Evolutionary conservation across 495 filamentous ascomycete species (phyloP).

Genomic region (Hypomontagnella submonticulosa): DNA sequence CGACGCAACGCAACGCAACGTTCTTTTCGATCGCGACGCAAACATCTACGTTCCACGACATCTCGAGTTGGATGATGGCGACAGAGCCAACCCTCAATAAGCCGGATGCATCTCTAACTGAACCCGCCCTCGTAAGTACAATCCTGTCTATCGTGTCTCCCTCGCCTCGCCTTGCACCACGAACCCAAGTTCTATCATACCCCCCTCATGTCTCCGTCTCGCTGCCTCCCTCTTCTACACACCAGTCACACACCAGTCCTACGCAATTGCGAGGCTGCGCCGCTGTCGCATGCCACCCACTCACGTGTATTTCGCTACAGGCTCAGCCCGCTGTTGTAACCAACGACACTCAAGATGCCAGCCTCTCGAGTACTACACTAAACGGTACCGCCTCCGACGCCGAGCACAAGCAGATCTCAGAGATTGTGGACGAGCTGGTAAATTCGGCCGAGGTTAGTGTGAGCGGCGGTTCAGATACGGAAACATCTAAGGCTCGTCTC

Average conservation of each 20-base stretch:
- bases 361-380: conserved; percentile 50
- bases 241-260: background rate
- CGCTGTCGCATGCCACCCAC: conserved; percentile 22
- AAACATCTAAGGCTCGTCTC: conserved; percentile 63
- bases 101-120: conserved; percentile 62
- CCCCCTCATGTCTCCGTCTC: too few relatives aligned
- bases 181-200: too few relatives aligned
- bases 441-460: conserved; percentile 66
- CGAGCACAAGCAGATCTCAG: conserved; percentile 63
- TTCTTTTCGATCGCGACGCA: conserved; percentile 40
- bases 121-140: conserved; percentile 59
- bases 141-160: conserved; percentile 6
- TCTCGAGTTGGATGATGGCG: conserved; percentile 62
- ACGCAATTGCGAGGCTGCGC: conserved; percentile 17
- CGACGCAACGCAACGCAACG: conserved; percentile 20
- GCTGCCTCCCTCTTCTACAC: background rate
- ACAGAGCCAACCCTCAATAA: conserved; percentile 63
- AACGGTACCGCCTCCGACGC: conserved; percentile 60
- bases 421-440: conserved; percentile 60
- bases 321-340: conserved; percentile 33
- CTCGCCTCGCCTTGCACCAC: background rate
- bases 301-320: conserved; percentile 43
- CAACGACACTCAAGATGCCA: conserved; percentile 58
- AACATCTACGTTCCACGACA: conserved; percentile 38
- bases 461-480: conserved; percentile 77